Conservation (phyloP, 1,284 basidiomycete genomes). For the Moniliella sp. region DNA sequence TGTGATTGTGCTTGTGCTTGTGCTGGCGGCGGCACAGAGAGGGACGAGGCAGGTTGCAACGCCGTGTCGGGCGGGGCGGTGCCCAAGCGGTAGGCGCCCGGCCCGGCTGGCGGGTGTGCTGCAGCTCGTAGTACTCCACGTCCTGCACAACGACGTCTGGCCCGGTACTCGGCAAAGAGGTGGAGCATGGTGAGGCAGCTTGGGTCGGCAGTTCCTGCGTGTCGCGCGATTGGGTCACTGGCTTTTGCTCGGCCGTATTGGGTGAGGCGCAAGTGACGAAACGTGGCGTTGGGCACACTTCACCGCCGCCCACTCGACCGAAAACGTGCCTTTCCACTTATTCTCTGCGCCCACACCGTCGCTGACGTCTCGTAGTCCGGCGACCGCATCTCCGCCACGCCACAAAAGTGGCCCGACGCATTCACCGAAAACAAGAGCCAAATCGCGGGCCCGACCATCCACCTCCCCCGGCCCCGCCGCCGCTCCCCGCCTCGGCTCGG, state of each 20-base stretch:
- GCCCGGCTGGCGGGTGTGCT: conserved; percentile 3
- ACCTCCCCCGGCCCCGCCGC: not conserved
- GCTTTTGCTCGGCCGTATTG: conserved; percentile 22
- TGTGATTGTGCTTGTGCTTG: no score
- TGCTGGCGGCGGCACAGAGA: no score
- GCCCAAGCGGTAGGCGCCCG: no score
- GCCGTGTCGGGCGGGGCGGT: no score
- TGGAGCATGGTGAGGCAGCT: conserved; percentile 12
- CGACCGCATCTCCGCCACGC: conserved; percentile 28
- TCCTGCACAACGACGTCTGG: conserved; percentile 10
- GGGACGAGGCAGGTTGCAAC: no score
- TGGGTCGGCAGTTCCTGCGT: conserved; percentile 27
- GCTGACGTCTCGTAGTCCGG: conserved; percentile 10
- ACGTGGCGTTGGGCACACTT: conserved; percentile 23
- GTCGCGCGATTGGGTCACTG: conserved; percentile 28
- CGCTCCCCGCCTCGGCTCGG: no score
- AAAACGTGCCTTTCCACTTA: conserved; percentile 32
- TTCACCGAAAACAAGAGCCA: conserved; percentile 32
- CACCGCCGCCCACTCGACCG: conserved; percentile 28
- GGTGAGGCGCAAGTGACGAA: conserved; percentile 21
- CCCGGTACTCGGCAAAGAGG: conserved; percentile 16
- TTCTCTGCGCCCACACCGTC: conserved; percentile 28
- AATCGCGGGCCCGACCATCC: conserved; percentile 8
- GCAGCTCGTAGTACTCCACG: conserved; percentile 18
- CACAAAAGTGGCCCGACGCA: conserved; percentile 29